Evolutionary conservation across 371 early-diverging fungal genomes (phyloP), one percentile per base, ranked within the genome.

Genomic region (Rhizopus sp.): DNA sequence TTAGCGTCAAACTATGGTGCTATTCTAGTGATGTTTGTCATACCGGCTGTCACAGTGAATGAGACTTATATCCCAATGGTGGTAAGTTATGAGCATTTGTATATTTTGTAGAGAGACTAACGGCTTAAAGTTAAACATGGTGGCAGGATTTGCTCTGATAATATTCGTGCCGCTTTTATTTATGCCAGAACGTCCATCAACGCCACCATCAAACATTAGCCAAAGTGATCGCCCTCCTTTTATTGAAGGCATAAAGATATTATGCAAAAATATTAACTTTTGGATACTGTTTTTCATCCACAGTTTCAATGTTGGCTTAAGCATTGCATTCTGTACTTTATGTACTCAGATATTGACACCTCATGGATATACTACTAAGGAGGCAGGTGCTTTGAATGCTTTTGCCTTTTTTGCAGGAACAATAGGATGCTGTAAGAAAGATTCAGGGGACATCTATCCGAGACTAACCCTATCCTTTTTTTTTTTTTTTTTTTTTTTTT

Each of bases 1-100:
- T 31, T 52, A 69, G 75, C 75, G 4, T 75, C 72, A 5, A 75
- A 75, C 41, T 75, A 75, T 59, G 86, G 86, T 50, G 80, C 77
- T 32, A 86, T 86, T 12, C 34, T 86, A 9, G 81, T 73, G 30
- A 77, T 82, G 69, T 69, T 80, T 34, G 47, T 85, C 53, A 81
- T 81, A 17, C 86, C 88, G 3, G 60, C 59, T 8, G 69, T 85
- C 12, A 80, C 80, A 5, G 72, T 63, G 29, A 59, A 59, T 37
- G 49, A 59, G 38, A 69, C 67, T 16, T 59, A 75, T 7, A 68
- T 83, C 7, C 64, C 67, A 8, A 51, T 57, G 53, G 61, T 58
- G 7, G 73, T 73, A 69, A 58, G 51, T 38, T 5, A 29, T 31
- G 5, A 13, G n/a, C 8, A 39, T 50, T 9, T 7, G 30, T 30